phyloP scores from a whole-genome alignment of 169 alveolate species.

The Cryptosporidium felis region DNA sequence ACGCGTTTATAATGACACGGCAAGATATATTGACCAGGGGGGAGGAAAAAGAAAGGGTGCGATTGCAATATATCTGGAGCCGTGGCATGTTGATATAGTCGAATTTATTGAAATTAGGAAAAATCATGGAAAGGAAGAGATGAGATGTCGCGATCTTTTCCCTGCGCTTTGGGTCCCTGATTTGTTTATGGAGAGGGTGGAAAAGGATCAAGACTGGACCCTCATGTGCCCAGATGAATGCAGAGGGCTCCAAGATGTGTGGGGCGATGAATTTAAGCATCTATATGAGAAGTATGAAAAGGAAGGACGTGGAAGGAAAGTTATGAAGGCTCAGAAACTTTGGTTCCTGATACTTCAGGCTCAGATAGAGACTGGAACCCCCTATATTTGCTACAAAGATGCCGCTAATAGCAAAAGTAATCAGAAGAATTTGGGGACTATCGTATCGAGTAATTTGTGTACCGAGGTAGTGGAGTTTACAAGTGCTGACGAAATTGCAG shows the following conservation, averaged over 20 bases:
- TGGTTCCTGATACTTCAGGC: constrained; percentile 96
- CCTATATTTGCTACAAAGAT: constrained; percentile 97
- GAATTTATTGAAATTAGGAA: constrained; percentile 94
- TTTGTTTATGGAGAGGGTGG: constrained; percentile 97
- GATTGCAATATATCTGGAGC: constrained; percentile 97
- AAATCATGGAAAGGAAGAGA: constrained; percentile 98
- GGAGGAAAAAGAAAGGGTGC: constrained; percentile 97
- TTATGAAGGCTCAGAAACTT: constrained; percentile 93
- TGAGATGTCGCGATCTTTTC: constrained; percentile 97
- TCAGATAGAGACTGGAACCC: constrained; percentile 99
- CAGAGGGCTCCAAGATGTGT: constrained; percentile 92
- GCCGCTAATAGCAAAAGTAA: constrained; percentile 94
- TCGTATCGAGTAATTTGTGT: constrained; percentile 94
- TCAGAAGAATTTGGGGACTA: constrained; percentile 97
- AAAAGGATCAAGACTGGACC: constrained; percentile 93
- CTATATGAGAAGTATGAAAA: constrained; percentile 86
- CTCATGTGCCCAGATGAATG: constrained; percentile 98
- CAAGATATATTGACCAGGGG: constrained; percentile 83
- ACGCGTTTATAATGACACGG: constrained; percentile 91
- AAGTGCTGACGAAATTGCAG: constrained; percentile 97
- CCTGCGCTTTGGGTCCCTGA: constrained; percentile 99
- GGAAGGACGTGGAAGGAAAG: constrained; percentile 91
- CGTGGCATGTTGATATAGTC: constrained; percentile 98
- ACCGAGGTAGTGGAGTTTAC: constrained; percentile 98
- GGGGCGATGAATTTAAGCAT: constrained; percentile 95